These are phyloP conservation scores for Ogataea pignaliae DNA, from an alignment of 805 yeast genomes.

Conservation along the genomic window DNA sequence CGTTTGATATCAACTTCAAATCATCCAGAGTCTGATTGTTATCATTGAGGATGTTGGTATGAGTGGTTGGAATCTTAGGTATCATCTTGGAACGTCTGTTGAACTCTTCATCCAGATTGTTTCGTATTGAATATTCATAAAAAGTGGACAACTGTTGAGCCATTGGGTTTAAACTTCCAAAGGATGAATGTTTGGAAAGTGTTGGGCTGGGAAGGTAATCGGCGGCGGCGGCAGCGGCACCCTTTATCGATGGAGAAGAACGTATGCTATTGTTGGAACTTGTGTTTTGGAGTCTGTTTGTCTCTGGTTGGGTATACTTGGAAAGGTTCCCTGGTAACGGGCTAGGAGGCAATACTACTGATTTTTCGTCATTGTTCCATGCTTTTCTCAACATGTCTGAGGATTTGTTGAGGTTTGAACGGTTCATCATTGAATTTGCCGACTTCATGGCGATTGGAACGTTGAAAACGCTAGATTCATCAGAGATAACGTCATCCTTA, in stretches of 20 bases:
- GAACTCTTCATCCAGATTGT: slow-evolving; percentile 33
- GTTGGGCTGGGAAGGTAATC: slow-evolving; percentile 16
- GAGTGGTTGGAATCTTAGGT: slow-evolving; percentile 33
- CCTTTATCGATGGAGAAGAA: no score
- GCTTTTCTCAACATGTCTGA: slow-evolving; percentile 22
- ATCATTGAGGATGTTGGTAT: slow-evolving; percentile 28
- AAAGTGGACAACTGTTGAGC: slow-evolving; percentile 38
- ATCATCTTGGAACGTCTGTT: slow-evolving; percentile 32
- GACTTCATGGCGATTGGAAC: slow-evolving; percentile 44
- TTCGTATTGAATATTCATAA: slow-evolving; percentile 35
- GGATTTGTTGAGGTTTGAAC: slow-evolving; percentile 13
- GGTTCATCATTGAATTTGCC: slow-evolving; percentile 26
- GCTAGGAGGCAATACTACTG: slow-evolving; percentile 38
- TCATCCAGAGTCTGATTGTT: slow-evolving; percentile 50
- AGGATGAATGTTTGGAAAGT: slow-evolving; percentile 26
- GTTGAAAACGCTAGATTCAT: slow-evolving; percentile 43
- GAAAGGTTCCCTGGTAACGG: slow-evolving; percentile 42
- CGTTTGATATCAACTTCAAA: slow-evolving; percentile 52
- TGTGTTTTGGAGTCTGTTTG: not conserved
- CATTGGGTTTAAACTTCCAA: slow-evolving; percentile 27
- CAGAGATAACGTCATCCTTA: slow-evolving; percentile 34
- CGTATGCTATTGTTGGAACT: not conserved
- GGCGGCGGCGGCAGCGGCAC: not conserved
- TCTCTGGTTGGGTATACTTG: not conserved
- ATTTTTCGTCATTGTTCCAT: slow-evolving; percentile 18